Percentiles rank a stretch among this genome's conserved stretches.
These are phyloP conservation scores for Debaryomyces coudertii DNA, from an alignment of 1,139 yeast genomes.

Conservation along the genomic window DNA sequence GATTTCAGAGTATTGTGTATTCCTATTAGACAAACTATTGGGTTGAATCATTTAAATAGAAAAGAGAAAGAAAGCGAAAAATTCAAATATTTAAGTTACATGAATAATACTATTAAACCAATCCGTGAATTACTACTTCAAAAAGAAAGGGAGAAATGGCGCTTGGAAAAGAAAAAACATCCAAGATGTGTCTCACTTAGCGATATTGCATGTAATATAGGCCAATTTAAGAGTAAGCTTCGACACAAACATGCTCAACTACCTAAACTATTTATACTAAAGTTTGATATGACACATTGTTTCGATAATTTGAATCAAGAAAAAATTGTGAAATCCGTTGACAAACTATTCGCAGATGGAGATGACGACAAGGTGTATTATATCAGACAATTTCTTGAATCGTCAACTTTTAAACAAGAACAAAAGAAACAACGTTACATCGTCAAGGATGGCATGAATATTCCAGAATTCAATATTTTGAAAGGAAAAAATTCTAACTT, in stretches of 20 bases:
- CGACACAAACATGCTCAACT: constrained; percentile 20
- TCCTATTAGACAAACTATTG: constrained; percentile 42
- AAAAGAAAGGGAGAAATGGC: constrained; percentile 13
- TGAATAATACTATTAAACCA: constrained; percentile 26
- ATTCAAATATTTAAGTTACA: constrained; percentile 21
- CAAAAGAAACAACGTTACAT: constrained; percentile 16
- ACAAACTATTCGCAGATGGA: constrained; percentile 28
- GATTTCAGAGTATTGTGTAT: constrained; percentile 64
- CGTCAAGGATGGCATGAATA: constrained; percentile 17
- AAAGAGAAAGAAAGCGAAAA: constrained; percentile 16
- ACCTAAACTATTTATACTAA: constrained; percentile 55
- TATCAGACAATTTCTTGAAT: constrained; percentile 25
- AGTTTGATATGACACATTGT: constrained; percentile 79
- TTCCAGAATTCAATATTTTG: constrained; percentile 19
- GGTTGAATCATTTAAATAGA: constrained; percentile 11
- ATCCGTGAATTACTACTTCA: constrained; percentile 22
- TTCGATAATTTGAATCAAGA: constrained; percentile 73
- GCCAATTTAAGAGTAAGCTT: constrained; percentile 20
- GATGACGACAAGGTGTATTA: constrained; percentile 24
- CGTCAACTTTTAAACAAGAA: constrained; percentile 8
- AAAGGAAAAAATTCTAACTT: constrained; percentile 6
- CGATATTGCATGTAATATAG: constrained; percentile 29
- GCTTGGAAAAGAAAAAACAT: constrained; percentile 15
- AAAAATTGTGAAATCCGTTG: constrained; percentile 40
- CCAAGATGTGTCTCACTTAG: constrained; percentile 32